A percentile compares a stretch with the other conserved stretches of the same genome.
phyloP scores from a whole-genome alignment of 176 grass and related monocot species.

The Puccinellia tenuiflora region DNA sequence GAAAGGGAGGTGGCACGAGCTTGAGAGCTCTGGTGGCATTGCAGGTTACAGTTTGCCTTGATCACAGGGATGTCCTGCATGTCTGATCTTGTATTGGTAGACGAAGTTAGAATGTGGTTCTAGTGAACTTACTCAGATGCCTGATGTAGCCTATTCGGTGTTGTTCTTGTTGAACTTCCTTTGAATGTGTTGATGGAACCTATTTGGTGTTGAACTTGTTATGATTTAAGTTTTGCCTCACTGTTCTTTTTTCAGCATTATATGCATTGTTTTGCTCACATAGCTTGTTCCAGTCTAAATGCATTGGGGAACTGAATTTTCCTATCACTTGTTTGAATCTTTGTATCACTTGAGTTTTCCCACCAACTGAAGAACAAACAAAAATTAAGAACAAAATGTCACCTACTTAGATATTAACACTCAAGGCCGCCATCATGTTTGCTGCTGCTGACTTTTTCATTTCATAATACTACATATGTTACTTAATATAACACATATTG shows the following conservation, averaged over 20 bases:
- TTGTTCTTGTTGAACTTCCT: background rate
- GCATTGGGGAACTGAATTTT: background rate
- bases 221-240: background rate
- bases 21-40: background rate
- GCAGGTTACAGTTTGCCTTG: background rate
- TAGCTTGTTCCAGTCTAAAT: background rate
- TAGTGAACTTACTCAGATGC: background rate
- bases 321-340: background rate
- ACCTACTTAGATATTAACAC: background rate
- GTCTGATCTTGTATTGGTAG: background rate
- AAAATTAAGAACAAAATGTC: too few species aligned
- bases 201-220: constrained; percentile 1
- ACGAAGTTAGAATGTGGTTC: background rate
- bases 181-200: background rate
- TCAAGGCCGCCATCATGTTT: too few species aligned
- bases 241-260: background rate
- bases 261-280: background rate
- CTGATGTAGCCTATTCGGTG: background rate
- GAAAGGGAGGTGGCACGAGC: constrained; percentile 51
- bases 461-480: background rate
- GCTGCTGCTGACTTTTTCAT: too few species aligned
- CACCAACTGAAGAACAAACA: background rate
- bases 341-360: background rate
- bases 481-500: too few species aligned
- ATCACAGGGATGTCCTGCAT: background rate